Percentiles rank a stretch among this genome's conserved stretches.
phyloP scores from a whole-genome alignment of 208 protist species.

The Crithidia sp. region DNA sequence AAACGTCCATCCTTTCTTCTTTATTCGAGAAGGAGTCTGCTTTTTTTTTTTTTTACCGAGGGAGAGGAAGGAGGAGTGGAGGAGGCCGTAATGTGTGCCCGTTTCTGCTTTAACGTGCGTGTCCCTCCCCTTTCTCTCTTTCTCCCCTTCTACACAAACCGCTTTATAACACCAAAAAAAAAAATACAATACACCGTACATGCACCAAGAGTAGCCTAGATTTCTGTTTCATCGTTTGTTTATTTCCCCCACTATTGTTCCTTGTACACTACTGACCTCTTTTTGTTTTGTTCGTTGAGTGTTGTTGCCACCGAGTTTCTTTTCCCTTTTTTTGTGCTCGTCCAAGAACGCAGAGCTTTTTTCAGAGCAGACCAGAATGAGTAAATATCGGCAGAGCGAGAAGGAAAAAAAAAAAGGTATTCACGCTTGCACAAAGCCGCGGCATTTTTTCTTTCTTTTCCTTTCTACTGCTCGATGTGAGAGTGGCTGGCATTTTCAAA shows the following conservation, averaged over 20 bases:
- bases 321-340: conserved; percentile 5
- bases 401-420: neutral
- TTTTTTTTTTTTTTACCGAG: neutral
- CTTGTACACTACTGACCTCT: conserved; percentile 13
- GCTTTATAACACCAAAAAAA: neutral
- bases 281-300: conserved; percentile 7
- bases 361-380: no score
- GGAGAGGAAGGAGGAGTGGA: neutral
- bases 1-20: no score
- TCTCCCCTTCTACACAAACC: conserved; percentile 6
- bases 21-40: no score
- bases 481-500: no score
- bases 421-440: no score
- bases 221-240: conserved; percentile 23
- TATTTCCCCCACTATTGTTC: conserved; percentile 11
- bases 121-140: conserved; percentile 1
- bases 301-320: neutral
- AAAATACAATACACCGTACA: neutral
- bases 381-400: no score
- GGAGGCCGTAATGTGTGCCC: no score
- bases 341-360: no score
- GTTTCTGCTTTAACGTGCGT: neutral
- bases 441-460: conserved; percentile 14
- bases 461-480: neutral
- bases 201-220: conserved; percentile 22